Evolutionary conservation across 345 rosid species (phyloP).

Genomic region (Hibiscus tridactylites): DNA sequence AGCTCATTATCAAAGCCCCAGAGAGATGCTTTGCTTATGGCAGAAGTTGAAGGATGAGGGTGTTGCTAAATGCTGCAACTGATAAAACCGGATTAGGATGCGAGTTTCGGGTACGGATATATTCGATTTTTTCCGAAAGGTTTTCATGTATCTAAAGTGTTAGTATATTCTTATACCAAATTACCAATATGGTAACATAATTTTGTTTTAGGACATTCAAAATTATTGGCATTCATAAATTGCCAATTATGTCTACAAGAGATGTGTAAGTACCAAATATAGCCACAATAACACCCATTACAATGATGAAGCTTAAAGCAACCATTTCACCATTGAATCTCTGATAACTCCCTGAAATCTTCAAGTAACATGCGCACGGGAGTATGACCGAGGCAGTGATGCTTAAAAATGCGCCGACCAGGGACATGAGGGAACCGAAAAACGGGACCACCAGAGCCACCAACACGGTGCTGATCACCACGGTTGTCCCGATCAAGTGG

Average conservation of each 20-base stretch:
- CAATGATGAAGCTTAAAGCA: slow-evolving; percentile 17
- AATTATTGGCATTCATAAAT: slow-evolving; percentile 7
- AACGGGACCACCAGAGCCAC: slow-evolving; percentile 44
- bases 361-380: slow-evolving; percentile 7
- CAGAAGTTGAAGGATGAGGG: slow-evolving; percentile 67
- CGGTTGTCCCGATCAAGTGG: slow-evolving; percentile 27
- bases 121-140: background rate
- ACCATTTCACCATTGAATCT: slow-evolving; percentile 26
- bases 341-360: slow-evolving; percentile 34
- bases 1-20: slow-evolving; percentile 91
- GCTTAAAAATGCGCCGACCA: background rate
- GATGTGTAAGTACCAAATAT: slow-evolving; percentile 16
- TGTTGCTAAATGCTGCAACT: slow-evolving; percentile 57
- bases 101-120: background rate
- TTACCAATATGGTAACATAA: background rate
- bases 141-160: background rate
- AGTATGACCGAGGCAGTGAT: background rate
- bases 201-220: background rate
- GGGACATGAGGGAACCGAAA: slow-evolving; percentile 1
- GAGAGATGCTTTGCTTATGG: slow-evolving; percentile 88
- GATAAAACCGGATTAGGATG: slow-evolving; percentile 16
- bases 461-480: slow-evolving; percentile 39
- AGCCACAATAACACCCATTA: background rate
- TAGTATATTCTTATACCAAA: background rate
- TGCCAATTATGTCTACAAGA: slow-evolving; percentile 27